phyloP scores from a whole-genome alignment of 164 flowering plant genomes.

The Tetrastigma voinierianum region DNA sequence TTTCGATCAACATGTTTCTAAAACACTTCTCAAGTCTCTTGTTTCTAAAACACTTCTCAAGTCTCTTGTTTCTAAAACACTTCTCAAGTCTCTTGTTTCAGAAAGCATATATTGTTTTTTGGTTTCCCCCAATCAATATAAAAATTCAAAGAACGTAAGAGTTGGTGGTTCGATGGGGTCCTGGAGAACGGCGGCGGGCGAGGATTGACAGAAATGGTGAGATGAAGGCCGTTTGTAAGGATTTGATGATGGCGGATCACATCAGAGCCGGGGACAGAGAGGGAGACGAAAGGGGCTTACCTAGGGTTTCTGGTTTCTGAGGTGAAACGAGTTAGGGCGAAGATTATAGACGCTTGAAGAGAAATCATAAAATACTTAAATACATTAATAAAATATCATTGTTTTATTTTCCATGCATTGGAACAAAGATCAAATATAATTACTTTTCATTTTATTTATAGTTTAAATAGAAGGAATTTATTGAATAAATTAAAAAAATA shows the following conservation, averaged over 20 bases:
- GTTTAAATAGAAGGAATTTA: no score
- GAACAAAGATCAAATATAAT: no score
- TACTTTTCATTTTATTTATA: no score
- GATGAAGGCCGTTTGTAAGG: neutral
- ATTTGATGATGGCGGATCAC: no score
- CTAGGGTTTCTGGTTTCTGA: neutral
- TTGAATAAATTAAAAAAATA: no score
- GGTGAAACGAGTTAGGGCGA: neutral
- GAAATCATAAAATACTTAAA: no score
- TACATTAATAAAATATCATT: no score
- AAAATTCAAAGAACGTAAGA: conserved; percentile 48
- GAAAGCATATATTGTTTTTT: neutral
- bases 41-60: no score
- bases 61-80: no score
- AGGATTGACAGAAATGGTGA: conserved; percentile 42
- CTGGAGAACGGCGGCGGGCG: conserved; percentile 35
- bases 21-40: no score
- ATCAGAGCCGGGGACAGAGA: no score
- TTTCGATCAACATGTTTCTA: neutral
- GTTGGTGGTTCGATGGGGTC: conserved; percentile 16
- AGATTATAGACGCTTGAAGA: neutral
- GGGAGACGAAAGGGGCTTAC: neutral
- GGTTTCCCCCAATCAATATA: neutral
- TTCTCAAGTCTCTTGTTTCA: neutral
- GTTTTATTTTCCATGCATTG: no score